These are phyloP conservation scores for Pichia gijzeniarum DNA, from an alignment of 805 yeast genomes.

Conservation along the genomic window DNA sequence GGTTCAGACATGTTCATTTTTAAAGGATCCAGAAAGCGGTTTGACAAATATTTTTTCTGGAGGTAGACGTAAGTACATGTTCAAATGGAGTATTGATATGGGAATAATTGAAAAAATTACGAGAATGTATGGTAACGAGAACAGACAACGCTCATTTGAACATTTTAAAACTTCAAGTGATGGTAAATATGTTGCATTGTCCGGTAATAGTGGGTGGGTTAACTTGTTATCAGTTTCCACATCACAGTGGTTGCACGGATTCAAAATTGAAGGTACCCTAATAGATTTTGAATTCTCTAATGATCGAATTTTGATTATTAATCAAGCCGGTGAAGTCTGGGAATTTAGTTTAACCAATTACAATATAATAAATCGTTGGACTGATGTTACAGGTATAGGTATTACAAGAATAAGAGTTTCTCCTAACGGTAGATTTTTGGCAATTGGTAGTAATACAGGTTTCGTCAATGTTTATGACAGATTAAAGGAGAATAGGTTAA, in stretches of 20 bases:
- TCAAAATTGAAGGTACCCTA: slow-evolving; percentile 81
- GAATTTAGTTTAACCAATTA: slow-evolving; percentile 58
- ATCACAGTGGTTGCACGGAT: slow-evolving; percentile 84
- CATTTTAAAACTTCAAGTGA: slow-evolving; percentile 69
- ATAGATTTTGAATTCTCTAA: slow-evolving; percentile 70
- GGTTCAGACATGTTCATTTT: slow-evolving; percentile 67
- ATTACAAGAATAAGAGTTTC: slow-evolving; percentile 62
- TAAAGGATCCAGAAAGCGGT: slow-evolving; percentile 40
- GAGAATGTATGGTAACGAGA: slow-evolving; percentile 87
- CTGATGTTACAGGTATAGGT: slow-evolving; percentile 80
- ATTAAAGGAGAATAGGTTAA: slow-evolving; percentile 39
- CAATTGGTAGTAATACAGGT: slow-evolving; percentile 85
- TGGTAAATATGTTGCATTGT: slow-evolving; percentile 66
- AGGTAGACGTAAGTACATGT: slow-evolving; percentile 89
- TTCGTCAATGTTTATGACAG: slow-evolving; percentile 83
- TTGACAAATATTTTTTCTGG: slow-evolving; percentile 62
- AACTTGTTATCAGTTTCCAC: slow-evolving; percentile 68
- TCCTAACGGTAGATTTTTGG: slow-evolving; percentile 65
- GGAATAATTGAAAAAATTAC: slow-evolving; percentile 74
- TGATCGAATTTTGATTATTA: slow-evolving; percentile 50
- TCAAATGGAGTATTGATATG: slow-evolving; percentile 71
- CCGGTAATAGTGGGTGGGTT: slow-evolving; percentile 89
- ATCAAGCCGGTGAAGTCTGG: slow-evolving; percentile 82
- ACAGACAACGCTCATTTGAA: slow-evolving; percentile 80
- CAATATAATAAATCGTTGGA: slow-evolving; percentile 63